These are phyloP conservation scores for Acanthamoeba rhysodes DNA, from an alignment of 208 protist species.

Conservation along the genomic window DNA sequence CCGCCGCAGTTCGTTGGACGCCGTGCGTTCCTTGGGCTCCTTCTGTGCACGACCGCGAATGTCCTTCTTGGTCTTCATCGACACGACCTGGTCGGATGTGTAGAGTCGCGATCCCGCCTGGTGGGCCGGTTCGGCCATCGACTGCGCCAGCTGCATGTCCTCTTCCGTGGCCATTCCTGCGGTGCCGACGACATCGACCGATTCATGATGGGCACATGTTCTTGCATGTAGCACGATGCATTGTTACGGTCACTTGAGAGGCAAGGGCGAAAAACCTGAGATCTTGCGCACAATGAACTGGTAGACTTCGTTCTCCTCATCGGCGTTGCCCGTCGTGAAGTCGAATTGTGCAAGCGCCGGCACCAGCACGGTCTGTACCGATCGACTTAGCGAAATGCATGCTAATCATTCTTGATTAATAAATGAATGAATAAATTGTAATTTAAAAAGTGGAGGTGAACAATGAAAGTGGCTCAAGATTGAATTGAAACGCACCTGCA, in stretches of 20 bases:
- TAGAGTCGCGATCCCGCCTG: not conserved
- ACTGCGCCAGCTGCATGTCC: constrained; percentile 35
- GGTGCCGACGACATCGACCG: not conserved
- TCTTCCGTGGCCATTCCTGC: constrained; percentile 63
- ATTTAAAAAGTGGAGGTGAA: not conserved
- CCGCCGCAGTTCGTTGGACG: constrained; percentile 6
- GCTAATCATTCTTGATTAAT: not conserved
- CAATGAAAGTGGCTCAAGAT: too few relatives aligned
- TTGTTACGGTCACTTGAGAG: not conserved
- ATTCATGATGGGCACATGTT: not conserved
- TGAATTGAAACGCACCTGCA: not conserved
- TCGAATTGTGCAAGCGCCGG: constrained; percentile 54
- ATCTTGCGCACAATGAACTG: constrained; percentile 66
- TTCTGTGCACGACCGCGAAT: not conserved
- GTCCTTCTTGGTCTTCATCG: constrained; percentile 20
- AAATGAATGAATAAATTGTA: not conserved
- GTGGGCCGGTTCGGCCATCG: not conserved
- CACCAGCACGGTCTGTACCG: constrained; percentile 15
- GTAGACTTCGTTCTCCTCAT: constrained; percentile 62
- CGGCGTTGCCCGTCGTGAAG: constrained; percentile 26
- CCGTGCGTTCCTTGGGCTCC: not conserved
- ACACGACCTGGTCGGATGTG: not conserved
- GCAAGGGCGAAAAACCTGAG: not conserved
- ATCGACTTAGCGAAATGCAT: not conserved
- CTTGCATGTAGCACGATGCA: not conserved